phyloP scores from a whole-genome alignment of 2,329 filamentous ascomycete genomes.

The Dactylellina cionopaga region DNA sequence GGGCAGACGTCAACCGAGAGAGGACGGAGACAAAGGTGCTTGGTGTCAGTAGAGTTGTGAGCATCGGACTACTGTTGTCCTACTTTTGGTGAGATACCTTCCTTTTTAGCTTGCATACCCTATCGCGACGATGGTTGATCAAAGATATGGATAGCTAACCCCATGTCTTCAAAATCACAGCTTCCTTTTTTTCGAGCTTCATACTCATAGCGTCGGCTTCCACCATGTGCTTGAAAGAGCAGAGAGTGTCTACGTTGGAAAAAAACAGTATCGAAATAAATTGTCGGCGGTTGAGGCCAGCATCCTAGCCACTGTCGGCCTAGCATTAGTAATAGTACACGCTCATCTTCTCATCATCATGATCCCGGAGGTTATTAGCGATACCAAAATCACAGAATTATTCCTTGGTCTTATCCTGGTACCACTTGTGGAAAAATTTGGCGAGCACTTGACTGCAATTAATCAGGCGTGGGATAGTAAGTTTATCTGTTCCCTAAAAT shows the following conservation, averaged over 20 bases:
- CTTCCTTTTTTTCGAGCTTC: conserved; percentile 27
- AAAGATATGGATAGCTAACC: conserved; percentile 7
- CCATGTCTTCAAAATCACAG: conserved; percentile 62
- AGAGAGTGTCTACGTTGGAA: conserved; percentile 20
- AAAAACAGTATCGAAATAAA: conserved; percentile 25
- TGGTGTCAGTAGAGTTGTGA: conserved; percentile 38
- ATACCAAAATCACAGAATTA: conserved; percentile 65
- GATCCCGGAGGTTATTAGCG: conserved; percentile 56
- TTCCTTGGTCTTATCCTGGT: conserved; percentile 79
- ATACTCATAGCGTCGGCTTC: conserved; percentile 22
- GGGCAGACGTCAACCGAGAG: conserved; percentile 16
- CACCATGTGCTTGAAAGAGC: conserved; percentile 29
- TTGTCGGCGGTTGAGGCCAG: conserved; percentile 23
- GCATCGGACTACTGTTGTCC: conserved; percentile 38
- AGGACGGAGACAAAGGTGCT: conserved; percentile 12
- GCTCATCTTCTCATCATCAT: conserved; percentile 22
- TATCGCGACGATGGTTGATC: not conserved
- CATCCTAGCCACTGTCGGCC: conserved; percentile 4
- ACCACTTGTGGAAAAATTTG: conserved; percentile 84
- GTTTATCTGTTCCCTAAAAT: conserved; percentile 17
- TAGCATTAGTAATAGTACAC: conserved; percentile 14
- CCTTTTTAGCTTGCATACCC: not conserved
- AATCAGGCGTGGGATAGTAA: conserved; percentile 85
- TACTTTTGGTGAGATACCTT: conserved; percentile 33
- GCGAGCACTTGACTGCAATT: conserved; percentile 83